Conservation (phyloP, 768 basidiomycete species). For the Agrocybe pediades region DNA sequence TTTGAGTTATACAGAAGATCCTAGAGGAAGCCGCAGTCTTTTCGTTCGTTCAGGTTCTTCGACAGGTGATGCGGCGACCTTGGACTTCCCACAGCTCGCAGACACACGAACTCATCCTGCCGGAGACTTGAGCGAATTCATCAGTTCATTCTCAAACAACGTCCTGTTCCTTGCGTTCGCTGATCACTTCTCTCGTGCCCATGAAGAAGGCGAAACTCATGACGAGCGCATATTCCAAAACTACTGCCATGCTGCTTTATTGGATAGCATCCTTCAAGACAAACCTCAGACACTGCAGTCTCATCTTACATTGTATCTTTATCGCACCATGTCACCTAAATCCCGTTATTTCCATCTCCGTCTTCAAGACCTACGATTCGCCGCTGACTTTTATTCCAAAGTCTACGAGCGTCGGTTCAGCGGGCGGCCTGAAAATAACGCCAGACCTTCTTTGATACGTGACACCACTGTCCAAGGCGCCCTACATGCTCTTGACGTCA, state of each 20-base stretch:
- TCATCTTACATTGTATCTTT: slow-evolving; percentile 71
- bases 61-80: slow-evolving; percentile 78
- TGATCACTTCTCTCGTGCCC: slow-evolving; percentile 66
- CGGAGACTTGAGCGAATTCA: slow-evolving; percentile 80
- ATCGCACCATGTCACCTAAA: slow-evolving; percentile 59
- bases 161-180: slow-evolving; percentile 79
- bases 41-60: slow-evolving; percentile 88
- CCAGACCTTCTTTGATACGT: slow-evolving; percentile 67
- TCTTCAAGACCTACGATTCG: slow-evolving; percentile 74
- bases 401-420: slow-evolving; percentile 77
- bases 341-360: slow-evolving; percentile 67
- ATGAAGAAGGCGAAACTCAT: slow-evolving; percentile 57
- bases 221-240: slow-evolving; percentile 64
- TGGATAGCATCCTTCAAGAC: slow-evolving; percentile 91
- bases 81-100: slow-evolving; percentile 82
- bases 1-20: slow-evolving; percentile 91
- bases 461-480: slow-evolving; percentile 72
- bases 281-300: slow-evolving; percentile 79
- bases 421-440: slow-evolving; percentile 66
- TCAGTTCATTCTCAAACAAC: slow-evolving; percentile 86
- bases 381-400: slow-evolving; percentile 74
- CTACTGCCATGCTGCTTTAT: slow-evolving; percentile 74
- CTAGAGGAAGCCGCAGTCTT: slow-evolving; percentile 88
- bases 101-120: slow-evolving; percentile 68
- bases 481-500: slow-evolving; percentile 60